Evolutionary conservation across 495 filamentous ascomycete genomes (phyloP).

Genomic region (Bacidia rubella): DNA sequence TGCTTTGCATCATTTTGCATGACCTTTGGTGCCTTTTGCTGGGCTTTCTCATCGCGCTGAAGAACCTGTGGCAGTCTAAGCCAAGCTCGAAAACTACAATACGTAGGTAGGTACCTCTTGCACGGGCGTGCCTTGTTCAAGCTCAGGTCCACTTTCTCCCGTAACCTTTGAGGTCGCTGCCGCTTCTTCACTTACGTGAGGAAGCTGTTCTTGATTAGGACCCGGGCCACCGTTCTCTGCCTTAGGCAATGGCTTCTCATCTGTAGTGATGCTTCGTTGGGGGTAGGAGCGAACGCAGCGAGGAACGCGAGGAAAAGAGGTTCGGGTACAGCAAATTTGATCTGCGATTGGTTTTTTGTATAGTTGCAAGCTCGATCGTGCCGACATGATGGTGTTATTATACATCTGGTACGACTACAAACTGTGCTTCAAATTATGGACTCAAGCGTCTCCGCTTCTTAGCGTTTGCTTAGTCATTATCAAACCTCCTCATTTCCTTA

Average conservation of each 20-base stretch:
- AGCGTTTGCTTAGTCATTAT: too few species aligned
- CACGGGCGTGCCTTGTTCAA: conserved; percentile 52
- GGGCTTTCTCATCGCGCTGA: conserved; percentile 45
- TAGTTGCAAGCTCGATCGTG: background rate
- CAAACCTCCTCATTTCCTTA: too few species aligned
- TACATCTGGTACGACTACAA: too few species aligned
- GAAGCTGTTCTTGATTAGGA: conserved; percentile 41
- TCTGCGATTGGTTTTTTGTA: background rate
- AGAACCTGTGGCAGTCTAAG: conserved; percentile 38
- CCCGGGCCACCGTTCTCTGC: conserved; percentile 25
- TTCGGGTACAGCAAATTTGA: background rate
- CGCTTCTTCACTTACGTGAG: conserved; percentile 53
- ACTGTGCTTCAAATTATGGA: too few species aligned
- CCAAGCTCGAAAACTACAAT: background rate
- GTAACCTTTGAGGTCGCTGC: conserved; percentile 41
- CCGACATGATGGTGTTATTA: conserved; percentile 8
- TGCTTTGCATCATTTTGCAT: conserved; percentile 43
- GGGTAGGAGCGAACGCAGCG: conserved; percentile 10
- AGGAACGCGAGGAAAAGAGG: background rate
- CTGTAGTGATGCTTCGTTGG: conserved; percentile 18
- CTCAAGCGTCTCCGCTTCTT: too few species aligned
- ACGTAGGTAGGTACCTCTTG: conserved; percentile 38
- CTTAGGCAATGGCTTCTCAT: conserved; percentile 30
- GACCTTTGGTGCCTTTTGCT: conserved; percentile 54
- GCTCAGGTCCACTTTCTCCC: conserved; percentile 40